phyloP scores from a whole-genome alignment of 305 asterid species.

The Fraxinus ornus region DNA sequence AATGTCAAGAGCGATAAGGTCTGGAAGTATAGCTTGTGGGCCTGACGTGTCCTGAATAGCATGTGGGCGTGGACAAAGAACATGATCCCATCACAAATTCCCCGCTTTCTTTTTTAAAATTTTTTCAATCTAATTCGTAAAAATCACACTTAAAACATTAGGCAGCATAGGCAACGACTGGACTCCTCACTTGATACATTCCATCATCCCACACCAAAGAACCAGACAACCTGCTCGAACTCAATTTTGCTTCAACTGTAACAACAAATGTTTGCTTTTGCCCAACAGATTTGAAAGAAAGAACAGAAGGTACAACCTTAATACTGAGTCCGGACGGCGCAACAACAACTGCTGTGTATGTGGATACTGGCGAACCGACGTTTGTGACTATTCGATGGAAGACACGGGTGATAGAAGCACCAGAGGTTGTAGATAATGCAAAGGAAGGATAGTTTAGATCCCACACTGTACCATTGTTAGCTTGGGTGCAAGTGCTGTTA shows the following conservation, averaged over 20 bases:
- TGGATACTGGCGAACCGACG: slow-evolving; percentile 51
- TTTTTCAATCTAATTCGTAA: not conserved
- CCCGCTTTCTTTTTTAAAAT: too few relatives aligned
- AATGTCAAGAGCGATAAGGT: too few relatives aligned
- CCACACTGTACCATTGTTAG: slow-evolving; percentile 40
- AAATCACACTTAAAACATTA: not conserved
- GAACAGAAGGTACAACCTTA: slow-evolving; percentile 37
- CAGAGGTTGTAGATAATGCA: slow-evolving; percentile 22
- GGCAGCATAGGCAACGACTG: slow-evolving; percentile 38
- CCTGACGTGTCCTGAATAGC: not conserved
- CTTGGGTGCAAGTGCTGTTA: slow-evolving; percentile 38
- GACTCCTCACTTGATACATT: slow-evolving; percentile 51
- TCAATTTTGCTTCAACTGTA: slow-evolving; percentile 28
- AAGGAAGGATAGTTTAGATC: slow-evolving; percentile 65
- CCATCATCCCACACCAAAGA: slow-evolving; percentile 65
- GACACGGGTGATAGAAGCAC: not conserved
- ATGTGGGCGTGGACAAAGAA: not conserved
- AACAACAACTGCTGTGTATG: slow-evolving; percentile 33
- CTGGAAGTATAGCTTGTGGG: not conserved
- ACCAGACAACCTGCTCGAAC: slow-evolving; percentile 34
- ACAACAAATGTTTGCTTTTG: slow-evolving; percentile 41
- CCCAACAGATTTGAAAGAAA: slow-evolving; percentile 46
- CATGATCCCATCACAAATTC: not conserved
- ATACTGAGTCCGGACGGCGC: not conserved
- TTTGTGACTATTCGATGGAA: slow-evolving; percentile 50